Percentiles rank a stretch among this genome's conserved stretches.
Evolutionary conservation across 2,329 filamentous ascomycete species (phyloP).

Genomic region (Nothophaeocryptopus gaeumannii): DNA sequence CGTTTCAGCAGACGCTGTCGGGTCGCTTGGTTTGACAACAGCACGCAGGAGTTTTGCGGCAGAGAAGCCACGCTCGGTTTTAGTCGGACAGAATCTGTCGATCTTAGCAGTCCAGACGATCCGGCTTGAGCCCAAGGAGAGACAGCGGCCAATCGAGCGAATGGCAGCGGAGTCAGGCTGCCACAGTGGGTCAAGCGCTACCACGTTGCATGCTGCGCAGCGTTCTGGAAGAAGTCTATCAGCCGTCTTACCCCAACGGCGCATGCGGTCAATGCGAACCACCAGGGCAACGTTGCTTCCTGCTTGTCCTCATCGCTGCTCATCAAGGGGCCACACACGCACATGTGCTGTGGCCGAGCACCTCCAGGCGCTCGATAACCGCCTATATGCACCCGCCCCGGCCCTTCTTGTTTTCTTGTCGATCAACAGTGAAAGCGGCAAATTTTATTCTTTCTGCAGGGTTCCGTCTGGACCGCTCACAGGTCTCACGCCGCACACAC

Average conservation of each 20-base stretch:
- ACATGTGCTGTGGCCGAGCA: too few relatives aligned
- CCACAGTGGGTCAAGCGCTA: not conserved
- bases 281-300: not conserved
- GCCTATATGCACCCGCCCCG: not conserved
- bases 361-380: not conserved
- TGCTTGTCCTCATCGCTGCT: not conserved
- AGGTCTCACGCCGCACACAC: conserved; percentile 1
- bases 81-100: not conserved
- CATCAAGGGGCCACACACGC: not conserved
- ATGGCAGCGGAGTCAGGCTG: too few relatives aligned
- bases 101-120: not conserved
- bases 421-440: not conserved
- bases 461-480: not conserved
- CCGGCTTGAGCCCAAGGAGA: too few relatives aligned
- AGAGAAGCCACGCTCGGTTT: not conserved
- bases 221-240: not conserved
- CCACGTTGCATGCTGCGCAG: conserved; percentile 1
- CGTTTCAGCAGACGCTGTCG: not conserved
- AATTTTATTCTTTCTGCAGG: conserved; percentile 1
- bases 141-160: too few relatives aligned
- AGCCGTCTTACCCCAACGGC: not conserved
- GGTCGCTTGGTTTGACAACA: not conserved
- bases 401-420: not conserved
- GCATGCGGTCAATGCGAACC: conserved; percentile 1
- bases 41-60: not conserved